Evolutionary conservation across 495 filamentous ascomycete species (phyloP), one percentile per base, ranked within the genome.

Genomic region (Poronia punctata): DNA sequence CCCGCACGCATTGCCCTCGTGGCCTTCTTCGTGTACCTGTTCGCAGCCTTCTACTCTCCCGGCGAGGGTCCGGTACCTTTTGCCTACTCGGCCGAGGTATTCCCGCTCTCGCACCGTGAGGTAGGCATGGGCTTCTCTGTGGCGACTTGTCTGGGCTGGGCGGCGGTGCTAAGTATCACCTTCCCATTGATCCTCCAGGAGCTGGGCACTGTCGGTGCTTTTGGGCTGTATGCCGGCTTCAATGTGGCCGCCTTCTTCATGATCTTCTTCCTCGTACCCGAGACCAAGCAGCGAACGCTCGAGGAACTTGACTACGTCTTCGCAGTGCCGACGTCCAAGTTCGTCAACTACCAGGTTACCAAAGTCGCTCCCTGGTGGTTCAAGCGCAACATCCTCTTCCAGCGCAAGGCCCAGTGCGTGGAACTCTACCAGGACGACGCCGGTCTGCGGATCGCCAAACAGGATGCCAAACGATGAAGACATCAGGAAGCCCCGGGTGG

Each of bases 221-320:
- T 84, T 46, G 68, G 66, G 1, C 63, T 76, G 20, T 83, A 82
- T 35, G 76, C 76, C 0, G 76, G 67, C 4, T 68, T 84, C 43
- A 85, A 84, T 47, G 27, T 81, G 1, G 54, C 80, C 1, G 80
- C 79, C 1, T 59, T 83, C 22, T 31, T 77, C 31, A 62, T 86
- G 67, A 83, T 86, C 51, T 84, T 84, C 60, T 67, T 84, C 10
- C 74, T 70, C 44, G 61, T 87, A 19, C 76, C 75, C 6, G 80
- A 83, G 64, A 83, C 80, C 6, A 83, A 83, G 65, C 73, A 80
- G 63, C 70, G 72, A 11, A 78, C 76, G 3, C 65, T 82, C 8
- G 85, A 93, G 60, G 86, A 93, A 56, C 67, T 93, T 25, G 85
- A 93, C 61, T 86, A 88, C 53, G 77, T 93, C 39, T 93, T 87